phyloP scores from a whole-genome alignment of 1,284 basidiomycete species.

The Malassezia brasiliensis region DNA sequence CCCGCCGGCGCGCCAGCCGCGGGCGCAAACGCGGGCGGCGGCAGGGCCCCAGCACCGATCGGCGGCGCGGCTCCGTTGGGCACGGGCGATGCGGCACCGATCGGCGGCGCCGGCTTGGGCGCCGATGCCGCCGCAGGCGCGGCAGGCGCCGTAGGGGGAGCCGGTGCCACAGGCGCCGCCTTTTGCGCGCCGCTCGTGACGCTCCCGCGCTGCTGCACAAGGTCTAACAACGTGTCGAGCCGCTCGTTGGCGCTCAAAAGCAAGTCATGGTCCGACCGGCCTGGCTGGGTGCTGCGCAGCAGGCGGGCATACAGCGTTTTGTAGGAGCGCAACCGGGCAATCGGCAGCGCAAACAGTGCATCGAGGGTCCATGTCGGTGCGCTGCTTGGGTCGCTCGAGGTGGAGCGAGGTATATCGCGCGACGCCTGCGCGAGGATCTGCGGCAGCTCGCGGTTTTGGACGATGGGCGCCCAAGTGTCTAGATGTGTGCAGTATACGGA shows the following conservation, averaged over 20 bases:
- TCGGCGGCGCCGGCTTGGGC: no score
- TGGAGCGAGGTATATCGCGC: slow-evolving; percentile 19
- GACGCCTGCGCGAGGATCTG: slow-evolving; percentile 66
- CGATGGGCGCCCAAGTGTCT: slow-evolving; percentile 70
- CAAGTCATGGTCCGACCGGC: slow-evolving; percentile 74
- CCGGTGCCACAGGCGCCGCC: not conserved
- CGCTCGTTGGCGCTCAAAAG: slow-evolving; percentile 70
- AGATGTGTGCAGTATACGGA: slow-evolving; percentile 67
- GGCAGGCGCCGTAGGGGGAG: not conserved
- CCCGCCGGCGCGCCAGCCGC: not conserved
- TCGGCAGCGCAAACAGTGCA: slow-evolving; percentile 74
- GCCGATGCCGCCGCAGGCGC: not conserved
- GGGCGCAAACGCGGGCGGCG: not conserved
- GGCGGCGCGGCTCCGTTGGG: not conserved
- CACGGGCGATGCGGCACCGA: not conserved
- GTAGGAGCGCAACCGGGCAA: slow-evolving; percentile 77
- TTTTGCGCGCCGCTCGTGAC: not conserved
- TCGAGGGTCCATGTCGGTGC: slow-evolving; percentile 67
- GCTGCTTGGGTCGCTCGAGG: slow-evolving; percentile 14
- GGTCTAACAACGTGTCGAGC: slow-evolving; percentile 64
- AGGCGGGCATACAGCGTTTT: slow-evolving; percentile 78
- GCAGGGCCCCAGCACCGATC: not conserved
- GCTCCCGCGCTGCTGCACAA: slow-evolving; percentile 49
- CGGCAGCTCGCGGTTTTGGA: slow-evolving; percentile 63
- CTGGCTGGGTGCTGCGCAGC: slow-evolving; percentile 75